phyloP scores from a whole-genome alignment of 73 alveolate genomes.

The Tetrahymena malaccensis region DNA sequence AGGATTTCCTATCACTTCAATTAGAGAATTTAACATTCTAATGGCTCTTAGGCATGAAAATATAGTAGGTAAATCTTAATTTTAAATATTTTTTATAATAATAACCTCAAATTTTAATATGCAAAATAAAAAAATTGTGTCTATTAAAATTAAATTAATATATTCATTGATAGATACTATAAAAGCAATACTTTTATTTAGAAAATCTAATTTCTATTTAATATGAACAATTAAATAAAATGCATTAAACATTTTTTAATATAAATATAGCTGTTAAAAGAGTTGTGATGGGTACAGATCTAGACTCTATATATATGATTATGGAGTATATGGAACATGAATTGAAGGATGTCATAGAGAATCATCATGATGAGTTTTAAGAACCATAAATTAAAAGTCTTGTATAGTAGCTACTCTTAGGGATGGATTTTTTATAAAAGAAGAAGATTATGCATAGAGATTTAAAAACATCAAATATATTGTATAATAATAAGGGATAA shows the following conservation, averaged over 20 bases:
- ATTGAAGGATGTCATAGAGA: constrained; percentile 65
- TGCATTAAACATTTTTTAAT: background rate
- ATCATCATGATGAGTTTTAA: constrained; percentile 4
- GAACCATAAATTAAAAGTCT: constrained; percentile 31
- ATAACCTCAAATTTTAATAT: too few relatives aligned
- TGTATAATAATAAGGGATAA: constrained; percentile 53
- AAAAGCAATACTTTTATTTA: too few relatives aligned
- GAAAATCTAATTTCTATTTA: background rate
- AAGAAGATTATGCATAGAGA: constrained; percentile 72
- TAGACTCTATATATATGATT: constrained; percentile 84
- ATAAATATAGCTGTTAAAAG: constrained; percentile 45
- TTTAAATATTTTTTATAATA: constrained; percentile 27
- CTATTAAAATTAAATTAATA: background rate
- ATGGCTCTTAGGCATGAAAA: constrained; percentile 81
- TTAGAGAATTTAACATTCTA: constrained; percentile 86
- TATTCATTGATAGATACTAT: too few relatives aligned
- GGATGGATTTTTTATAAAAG: constrained; percentile 60
- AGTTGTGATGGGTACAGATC: constrained; percentile 46
- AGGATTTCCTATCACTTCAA: constrained; percentile 95
- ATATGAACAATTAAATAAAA: background rate
- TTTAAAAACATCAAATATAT: constrained; percentile 67
- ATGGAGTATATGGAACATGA: constrained; percentile 94
- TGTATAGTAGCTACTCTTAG: constrained; percentile 36
- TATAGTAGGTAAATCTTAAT: constrained; percentile 50
- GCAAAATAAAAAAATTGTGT: background rate